A percentile compares a stretch with the other conserved stretches of the same genome.
These are phyloP conservation scores for Pyrenochaeta sp. DNA, from an alignment of 2,329 filamentous ascomycete genomes.

Conservation along the genomic window DNA sequence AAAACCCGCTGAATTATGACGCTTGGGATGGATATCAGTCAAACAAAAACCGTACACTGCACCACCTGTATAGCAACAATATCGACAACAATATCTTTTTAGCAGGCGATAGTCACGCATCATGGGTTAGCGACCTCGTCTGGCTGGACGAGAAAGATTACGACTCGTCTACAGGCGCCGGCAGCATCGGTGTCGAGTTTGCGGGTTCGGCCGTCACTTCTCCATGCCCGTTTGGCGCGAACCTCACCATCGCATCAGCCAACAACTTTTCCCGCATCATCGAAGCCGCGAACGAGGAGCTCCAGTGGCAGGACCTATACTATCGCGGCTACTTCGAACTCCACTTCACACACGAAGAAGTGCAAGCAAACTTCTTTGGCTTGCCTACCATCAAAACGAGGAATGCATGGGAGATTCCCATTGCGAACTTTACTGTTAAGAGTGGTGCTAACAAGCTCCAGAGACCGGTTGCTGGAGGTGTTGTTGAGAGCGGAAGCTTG, in stretches of 20 bases:
- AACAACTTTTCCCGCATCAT: constrained; percentile 52
- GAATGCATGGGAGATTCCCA: constrained; percentile 70
- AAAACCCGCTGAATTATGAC: constrained; percentile 63
- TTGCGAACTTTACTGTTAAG: constrained; percentile 75
- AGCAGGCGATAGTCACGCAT: constrained; percentile 73
- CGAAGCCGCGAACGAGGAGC: constrained; percentile 63
- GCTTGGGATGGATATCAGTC: constrained; percentile 72
- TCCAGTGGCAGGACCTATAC: constrained; percentile 78
- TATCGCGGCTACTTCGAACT: constrained; percentile 79
- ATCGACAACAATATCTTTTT: constrained; percentile 79
- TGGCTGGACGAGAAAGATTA: constrained; percentile 56
- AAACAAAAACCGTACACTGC: constrained; percentile 75
- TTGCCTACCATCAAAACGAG: constrained; percentile 66
- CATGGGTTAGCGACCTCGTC: constrained; percentile 62
- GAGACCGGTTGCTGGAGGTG: constrained; percentile 58
- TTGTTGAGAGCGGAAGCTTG: constrained; percentile 66
- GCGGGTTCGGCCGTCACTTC: constrained; percentile 73
- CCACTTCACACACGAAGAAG: constrained; percentile 60
- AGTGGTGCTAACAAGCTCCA: constrained; percentile 67
- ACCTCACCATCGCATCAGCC: constrained; percentile 63
- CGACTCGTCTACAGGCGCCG: constrained; percentile 50
- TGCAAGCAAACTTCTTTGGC: constrained; percentile 72
- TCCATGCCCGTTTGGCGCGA: constrained; percentile 66
- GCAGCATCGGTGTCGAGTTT: constrained; percentile 58
- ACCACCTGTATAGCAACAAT: constrained; percentile 71